Evolutionary conservation across 176 grass and related monocot genomes (phyloP).

Genomic region (Ensete glaucum): DNA sequence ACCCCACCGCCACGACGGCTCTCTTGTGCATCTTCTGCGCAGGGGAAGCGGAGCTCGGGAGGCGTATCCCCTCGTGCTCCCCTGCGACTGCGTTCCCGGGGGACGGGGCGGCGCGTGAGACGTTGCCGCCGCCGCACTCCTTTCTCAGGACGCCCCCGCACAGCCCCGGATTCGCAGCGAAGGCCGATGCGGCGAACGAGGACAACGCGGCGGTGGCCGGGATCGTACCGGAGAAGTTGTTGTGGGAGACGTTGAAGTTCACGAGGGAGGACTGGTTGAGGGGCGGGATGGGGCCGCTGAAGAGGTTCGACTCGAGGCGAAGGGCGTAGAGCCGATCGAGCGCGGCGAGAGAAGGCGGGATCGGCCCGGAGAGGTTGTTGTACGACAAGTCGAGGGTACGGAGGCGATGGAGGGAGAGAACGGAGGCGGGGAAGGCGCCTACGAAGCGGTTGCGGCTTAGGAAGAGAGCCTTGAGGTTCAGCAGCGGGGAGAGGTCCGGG

Average conservation of each 20-base stretch:
- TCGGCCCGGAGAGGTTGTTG: constrained; percentile 51
- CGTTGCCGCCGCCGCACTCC: constrained; percentile 35
- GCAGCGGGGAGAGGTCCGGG: constrained; percentile 67
- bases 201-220: constrained; percentile 46
- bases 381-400: constrained; percentile 67
- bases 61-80: constrained; percentile 22
- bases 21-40: constrained; percentile 19
- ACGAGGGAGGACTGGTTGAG: constrained; percentile 67
- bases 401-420: constrained; percentile 48
- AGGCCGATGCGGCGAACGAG: constrained; percentile 29
- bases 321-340: constrained; percentile 41
- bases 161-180: constrained; percentile 50
- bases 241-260: constrained; percentile 53
- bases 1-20: constrained; percentile 20
- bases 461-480: constrained; percentile 79
- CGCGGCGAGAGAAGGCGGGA: constrained; percentile 38
- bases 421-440: constrained; percentile 47
- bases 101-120: constrained; percentile 23
- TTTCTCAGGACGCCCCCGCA: constrained; percentile 67
- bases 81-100: constrained; percentile 28
- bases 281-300: constrained; percentile 51
- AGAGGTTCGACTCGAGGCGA: constrained; percentile 59
- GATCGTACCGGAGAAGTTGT: constrained; percentile 74
- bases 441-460: constrained; percentile 70
- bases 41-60: constrained; percentile 30